Percentiles rank a stretch among this genome's conserved stretches.
phyloP scores from a whole-genome alignment of 2,329 filamentous ascomycete genomes.

The Sclerotinia borealis region DNA sequence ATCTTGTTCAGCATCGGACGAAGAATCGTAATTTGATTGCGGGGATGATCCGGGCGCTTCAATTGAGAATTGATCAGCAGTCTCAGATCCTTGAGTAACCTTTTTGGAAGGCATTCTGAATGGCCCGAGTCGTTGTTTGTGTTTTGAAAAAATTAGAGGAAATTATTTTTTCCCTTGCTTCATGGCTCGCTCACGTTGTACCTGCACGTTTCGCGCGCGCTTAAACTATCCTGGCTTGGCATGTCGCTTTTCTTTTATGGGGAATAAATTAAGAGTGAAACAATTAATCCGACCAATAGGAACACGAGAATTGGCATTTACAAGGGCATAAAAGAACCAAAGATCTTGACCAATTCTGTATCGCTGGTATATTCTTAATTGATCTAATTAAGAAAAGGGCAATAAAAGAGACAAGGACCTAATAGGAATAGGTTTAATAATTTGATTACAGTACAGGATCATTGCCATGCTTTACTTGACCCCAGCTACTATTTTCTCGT shows the following conservation, averaged over 20 bases:
- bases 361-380: background rate
- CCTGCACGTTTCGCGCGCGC: slow-evolving; percentile 8
- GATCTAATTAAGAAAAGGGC: no score
- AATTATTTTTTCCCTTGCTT: background rate
- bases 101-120: slow-evolving; percentile 5
- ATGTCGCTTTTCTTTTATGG: background rate
- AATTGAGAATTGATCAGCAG: slow-evolving; percentile 5
- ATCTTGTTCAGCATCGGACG: slow-evolving; percentile 2
- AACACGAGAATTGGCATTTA: background rate
- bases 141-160: background rate
- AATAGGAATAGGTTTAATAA: no score
- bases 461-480: no score
- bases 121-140: background rate
- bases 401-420: background rate
- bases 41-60: slow-evolving; percentile 1
- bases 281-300: background rate
- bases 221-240: background rate
- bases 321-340: background rate
- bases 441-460: no score
- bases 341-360: background rate
- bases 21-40: slow-evolving; percentile 6
- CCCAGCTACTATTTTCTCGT: background rate
- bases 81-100: background rate
- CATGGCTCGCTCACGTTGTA: background rate
- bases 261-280: background rate